Evolutionary conservation across 306 rosid genomes (phyloP), one percentile per base, ranked within the genome.

Genomic region (Ormosia emarginata): DNA sequence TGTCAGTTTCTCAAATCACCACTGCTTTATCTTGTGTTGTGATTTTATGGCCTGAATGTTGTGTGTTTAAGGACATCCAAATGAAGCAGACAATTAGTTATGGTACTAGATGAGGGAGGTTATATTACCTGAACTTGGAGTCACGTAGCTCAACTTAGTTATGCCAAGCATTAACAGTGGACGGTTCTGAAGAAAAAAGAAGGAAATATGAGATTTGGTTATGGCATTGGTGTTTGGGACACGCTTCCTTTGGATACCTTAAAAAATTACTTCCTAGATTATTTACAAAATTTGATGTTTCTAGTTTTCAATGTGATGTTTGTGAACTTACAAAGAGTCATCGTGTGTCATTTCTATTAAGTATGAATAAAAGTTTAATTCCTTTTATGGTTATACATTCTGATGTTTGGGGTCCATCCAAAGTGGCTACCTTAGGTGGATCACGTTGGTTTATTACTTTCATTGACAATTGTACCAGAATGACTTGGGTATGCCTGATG

Each of bases 371-470:
- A 59, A 24, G 36, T 29, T 37, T n/a, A 1, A 1, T 7, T 7
- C 37, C 66, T 24, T 59, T 59, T 32, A 59, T 59, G 66, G 14
- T 32, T 7, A 59, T 59, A 0, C 11, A 59, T 59, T 62, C 8
- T 30, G 15, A 62, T 30, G 68, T 33, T 1, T 62, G 43, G 29
- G 47, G 47, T 12, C 71, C 47, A 34, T 65, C 58, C 7, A 46
- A 70, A 5, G 3, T 49, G 6, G 10, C 55, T 2, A 71, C 76
- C 3, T 49, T 71, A 3, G 58, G 61, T 46, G 76, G 61, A 71
- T 47, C 76, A 71, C 37, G 61, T 9, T 71, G 61, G 76, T 71
- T 49, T 32, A 13, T 71, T 47, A 71, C 76, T 71, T 71, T 71
- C 29, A 71, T 71, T 49, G 62, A 69, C 17, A 40, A 69, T 24